Evolutionary conservation across 2,329 filamentous ascomycete genomes (phyloP).

Genomic region (Sporothrix pseudoabietina): DNA sequence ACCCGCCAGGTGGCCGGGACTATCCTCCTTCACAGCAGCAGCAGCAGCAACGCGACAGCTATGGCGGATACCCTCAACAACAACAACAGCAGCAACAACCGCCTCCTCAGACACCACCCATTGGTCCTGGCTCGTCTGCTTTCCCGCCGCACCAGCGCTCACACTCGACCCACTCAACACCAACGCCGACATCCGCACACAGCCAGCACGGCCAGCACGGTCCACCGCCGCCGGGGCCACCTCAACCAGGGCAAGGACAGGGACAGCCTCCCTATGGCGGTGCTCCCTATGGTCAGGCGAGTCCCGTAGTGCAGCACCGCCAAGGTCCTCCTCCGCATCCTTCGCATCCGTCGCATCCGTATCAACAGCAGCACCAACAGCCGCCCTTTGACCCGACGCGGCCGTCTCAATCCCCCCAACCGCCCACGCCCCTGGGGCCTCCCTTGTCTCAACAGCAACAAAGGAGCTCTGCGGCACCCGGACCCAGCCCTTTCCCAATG

Average conservation of each 20-base stretch:
- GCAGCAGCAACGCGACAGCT: slow-evolving; percentile 25
- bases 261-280: slow-evolving; percentile 46
- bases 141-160: slow-evolving; percentile 51
- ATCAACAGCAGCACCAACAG: slow-evolving; percentile 26
- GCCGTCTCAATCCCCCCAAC: slow-evolving; percentile 52
- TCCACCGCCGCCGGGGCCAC: not conserved
- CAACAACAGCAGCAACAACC: slow-evolving; percentile 38
- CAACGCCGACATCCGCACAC: slow-evolving; percentile 64
- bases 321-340: slow-evolving; percentile 43
- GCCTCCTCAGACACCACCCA: slow-evolving; percentile 53
- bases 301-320: slow-evolving; percentile 53
- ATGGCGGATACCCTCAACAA: not conserved
- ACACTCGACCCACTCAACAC: slow-evolving; percentile 60
- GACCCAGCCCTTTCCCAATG: slow-evolving; percentile 33
- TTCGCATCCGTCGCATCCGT: not conserved
- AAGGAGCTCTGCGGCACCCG: slow-evolving; percentile 34
- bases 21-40: slow-evolving; percentile 44
- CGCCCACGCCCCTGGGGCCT: slow-evolving; percentile 56
- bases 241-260: not conserved
- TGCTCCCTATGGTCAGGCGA: slow-evolving; percentile 54
- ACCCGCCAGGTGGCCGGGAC: slow-evolving; percentile 42
- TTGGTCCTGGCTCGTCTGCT: slow-evolving; percentile 45
- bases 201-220: slow-evolving; percentile 58
- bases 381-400: slow-evolving; percentile 47
- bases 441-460: slow-evolving; percentile 44